phyloP scores from a whole-genome alignment of 2,329 filamentous ascomycete species.

The Fusarium virguliforme region DNA sequence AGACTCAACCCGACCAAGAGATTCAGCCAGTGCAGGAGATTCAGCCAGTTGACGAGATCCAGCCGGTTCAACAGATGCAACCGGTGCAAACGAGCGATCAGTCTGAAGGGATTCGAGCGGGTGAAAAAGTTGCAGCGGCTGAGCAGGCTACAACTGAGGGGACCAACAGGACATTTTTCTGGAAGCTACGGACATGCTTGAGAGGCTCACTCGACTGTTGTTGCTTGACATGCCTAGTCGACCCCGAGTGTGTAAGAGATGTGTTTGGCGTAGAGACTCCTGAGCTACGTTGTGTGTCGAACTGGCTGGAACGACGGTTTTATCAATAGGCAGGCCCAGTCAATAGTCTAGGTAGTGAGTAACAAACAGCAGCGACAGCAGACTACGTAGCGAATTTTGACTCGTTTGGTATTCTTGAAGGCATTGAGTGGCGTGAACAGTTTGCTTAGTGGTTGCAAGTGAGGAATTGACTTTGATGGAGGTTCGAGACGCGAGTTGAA shows the following conservation, averaged over 20 bases:
- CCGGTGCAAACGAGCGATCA: not conserved
- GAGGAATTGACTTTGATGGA: slow-evolving; percentile 4
- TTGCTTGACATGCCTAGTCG: not conserved
- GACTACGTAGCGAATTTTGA: not conserved
- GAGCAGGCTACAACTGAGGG: not conserved
- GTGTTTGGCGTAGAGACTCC: not conserved
- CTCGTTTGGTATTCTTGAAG: not conserved
- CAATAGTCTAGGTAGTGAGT: not conserved
- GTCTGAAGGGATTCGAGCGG: not conserved
- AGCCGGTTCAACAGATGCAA: not conserved
- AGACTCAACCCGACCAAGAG: not conserved
- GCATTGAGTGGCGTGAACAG: not conserved
- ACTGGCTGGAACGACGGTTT: not conserved
- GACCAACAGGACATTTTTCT: not conserved
- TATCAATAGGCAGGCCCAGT: slow-evolving; percentile 8
- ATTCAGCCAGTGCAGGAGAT: not conserved
- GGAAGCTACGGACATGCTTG: slow-evolving; percentile 1
- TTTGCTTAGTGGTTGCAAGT: not conserved
- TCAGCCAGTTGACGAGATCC: not conserved
- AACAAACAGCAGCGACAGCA: not conserved
- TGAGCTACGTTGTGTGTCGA: not conserved
- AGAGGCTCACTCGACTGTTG: not conserved
- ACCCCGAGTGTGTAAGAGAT: not conserved
- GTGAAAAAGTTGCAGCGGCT: not conserved
- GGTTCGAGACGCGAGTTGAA: not conserved